Evolutionary conservation across 768 basidiomycete species (phyloP), one percentile per base, ranked within the genome.

Genomic region (Amanita rimosa): DNA sequence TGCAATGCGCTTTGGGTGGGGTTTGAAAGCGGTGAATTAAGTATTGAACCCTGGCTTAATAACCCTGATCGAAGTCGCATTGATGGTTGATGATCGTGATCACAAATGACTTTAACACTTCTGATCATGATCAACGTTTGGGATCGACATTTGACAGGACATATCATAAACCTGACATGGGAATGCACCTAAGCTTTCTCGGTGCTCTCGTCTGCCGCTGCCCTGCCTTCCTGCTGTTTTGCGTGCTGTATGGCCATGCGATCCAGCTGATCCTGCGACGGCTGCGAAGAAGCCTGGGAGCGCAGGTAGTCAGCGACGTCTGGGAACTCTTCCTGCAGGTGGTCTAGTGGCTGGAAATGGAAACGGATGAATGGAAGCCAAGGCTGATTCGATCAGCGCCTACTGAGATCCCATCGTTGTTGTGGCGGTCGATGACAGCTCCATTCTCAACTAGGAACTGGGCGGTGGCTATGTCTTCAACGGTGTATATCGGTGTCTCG

Each of bases 401-500:
- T 60, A 94, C 92, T 26, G 85, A 83, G 44, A 88, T 58, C 14
- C 85, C 89, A 53, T 89, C 81, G 45, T 64, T 60, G 62, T 96
- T 95, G 53, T 67, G 70, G 54, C 71, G 65, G 58, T 76, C 68
- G 22, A 82, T 62, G 43, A 66, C 61, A 4, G 92, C 91, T 14
- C 92, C 92, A 53, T 84, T 78, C 48, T 85, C 73, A 55, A 95
- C 69, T 53, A 96, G 78, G 64, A 73, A 90, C 11, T 70, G 72
- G 2, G 93, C 92, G 0, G 85, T 85, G 51, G 82, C 76, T 36
- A 87, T 58, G 60, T 79, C 76, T 65, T 96, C 93, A 40, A 90
- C 90, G 21, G 87, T 87, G 70, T 87, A 95, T 14, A 96, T 68
- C 8, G 93, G 93, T 8, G 92, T 95, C 62, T 96, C 93, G 7